phyloP scores from a whole-genome alignment of 1,284 basidiomycete species.

The Takashimella koratensis region DNA sequence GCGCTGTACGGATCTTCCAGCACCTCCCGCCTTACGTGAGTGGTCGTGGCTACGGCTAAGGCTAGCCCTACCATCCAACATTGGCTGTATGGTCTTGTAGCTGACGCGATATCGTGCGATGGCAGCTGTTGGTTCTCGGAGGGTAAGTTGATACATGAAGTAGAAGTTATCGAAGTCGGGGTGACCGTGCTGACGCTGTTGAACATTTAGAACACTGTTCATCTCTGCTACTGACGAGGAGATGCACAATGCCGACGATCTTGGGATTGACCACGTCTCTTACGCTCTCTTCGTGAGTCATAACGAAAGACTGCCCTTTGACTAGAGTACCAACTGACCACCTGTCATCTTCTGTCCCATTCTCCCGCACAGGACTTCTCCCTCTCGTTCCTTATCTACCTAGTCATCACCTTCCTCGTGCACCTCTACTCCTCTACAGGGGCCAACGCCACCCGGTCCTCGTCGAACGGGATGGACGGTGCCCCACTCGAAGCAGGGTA shows the following conservation, averaged over 20 bases:
- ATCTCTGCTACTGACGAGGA: slow-evolving; percentile 92
- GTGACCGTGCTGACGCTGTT: too few species aligned
- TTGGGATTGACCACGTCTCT: slow-evolving; percentile 81
- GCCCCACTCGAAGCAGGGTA: slow-evolving; percentile 26
- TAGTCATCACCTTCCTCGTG: slow-evolving; percentile 61
- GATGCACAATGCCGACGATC: slow-evolving; percentile 60
- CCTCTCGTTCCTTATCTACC: slow-evolving; percentile 70
- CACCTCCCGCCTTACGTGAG: slow-evolving; percentile 81
- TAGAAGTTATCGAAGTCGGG: too few species aligned
- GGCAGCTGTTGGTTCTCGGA: slow-evolving; percentile 63
- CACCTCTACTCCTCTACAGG: slow-evolving; percentile 61
- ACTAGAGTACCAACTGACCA: not conserved
- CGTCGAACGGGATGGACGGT: too few species aligned
- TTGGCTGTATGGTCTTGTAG: not conserved
- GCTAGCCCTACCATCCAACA: not conserved
- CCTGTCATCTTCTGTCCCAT: not conserved
- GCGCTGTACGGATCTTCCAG: slow-evolving; percentile 61
- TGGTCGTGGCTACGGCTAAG: slow-evolving; percentile 19
- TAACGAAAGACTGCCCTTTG: too few species aligned
- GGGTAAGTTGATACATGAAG: slow-evolving; percentile 53
- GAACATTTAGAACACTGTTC: slow-evolving; percentile 62
- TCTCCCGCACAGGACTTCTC: slow-evolving; percentile 56
- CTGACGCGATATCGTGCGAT: not conserved
- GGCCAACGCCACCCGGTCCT: slow-evolving; percentile 51
- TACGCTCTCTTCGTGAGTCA: slow-evolving; percentile 68